phyloP scores from a whole-genome alignment of 2,329 filamentous ascomycete genomes.

The Fusarium sp. region DNA sequence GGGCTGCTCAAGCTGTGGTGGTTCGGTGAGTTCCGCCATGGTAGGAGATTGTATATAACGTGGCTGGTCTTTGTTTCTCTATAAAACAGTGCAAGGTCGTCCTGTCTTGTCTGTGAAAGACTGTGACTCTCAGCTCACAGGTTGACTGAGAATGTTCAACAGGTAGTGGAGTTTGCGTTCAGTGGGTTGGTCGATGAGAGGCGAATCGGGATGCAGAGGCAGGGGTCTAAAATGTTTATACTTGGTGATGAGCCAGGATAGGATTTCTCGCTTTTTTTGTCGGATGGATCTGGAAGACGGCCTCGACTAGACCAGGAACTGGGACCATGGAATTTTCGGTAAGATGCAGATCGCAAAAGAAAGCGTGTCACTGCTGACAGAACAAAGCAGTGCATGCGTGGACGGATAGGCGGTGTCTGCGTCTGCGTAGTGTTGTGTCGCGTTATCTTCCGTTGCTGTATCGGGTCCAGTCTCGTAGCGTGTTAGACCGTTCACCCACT shows the following conservation, averaged over 20 bases:
- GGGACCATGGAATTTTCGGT: neutral
- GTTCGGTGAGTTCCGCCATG: slow-evolving; percentile 30
- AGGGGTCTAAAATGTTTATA: slow-evolving; percentile 28
- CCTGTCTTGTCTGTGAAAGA: too few relatives aligned
- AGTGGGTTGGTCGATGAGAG: slow-evolving; percentile 14
- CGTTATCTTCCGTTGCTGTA: neutral
- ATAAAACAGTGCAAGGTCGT: too few relatives aligned
- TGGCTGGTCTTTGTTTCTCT: neutral
- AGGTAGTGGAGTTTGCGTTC: slow-evolving; percentile 19
- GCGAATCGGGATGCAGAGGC: slow-evolving; percentile 16
- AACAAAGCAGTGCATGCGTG: neutral
- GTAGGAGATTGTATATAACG: neutral
- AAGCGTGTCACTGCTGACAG: neutral
- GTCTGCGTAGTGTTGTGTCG: neutral
- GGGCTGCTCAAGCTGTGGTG: slow-evolving; percentile 14
- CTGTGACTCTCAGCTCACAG: neutral
- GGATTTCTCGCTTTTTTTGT: neutral
- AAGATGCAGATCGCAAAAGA: neutral
- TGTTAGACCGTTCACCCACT: neutral
- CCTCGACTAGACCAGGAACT: neutral
- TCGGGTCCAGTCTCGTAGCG: neutral
- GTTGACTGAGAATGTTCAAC: slow-evolving; percentile 15
- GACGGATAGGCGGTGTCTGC: neutral
- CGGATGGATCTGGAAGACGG: neutral
- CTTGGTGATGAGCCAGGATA: neutral